Conservation (phyloP, 225 moss, liverwort and hornwort genomes). For the Lunularia cruciata region DNA sequence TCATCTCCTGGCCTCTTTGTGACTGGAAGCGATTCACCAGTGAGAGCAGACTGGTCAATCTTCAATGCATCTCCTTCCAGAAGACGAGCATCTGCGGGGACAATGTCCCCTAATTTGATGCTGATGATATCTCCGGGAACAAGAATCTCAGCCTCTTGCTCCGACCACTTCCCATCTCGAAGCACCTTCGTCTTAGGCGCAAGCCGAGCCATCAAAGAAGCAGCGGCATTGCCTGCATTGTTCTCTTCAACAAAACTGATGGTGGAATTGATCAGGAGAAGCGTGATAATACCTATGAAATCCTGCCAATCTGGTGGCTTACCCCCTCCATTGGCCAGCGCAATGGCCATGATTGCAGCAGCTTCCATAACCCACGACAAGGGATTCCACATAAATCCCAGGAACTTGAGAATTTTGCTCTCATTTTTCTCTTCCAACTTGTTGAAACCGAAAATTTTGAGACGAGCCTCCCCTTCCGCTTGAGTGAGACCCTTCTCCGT, state of each 20-base stretch:
- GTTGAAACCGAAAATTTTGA: conserved; percentile 19
- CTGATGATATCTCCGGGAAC: conserved; percentile 14
- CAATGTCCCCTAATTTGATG: conserved; percentile 19
- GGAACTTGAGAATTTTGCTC: conserved; percentile 4
- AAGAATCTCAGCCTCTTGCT: conserved; percentile 18
- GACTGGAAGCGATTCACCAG: conserved; percentile 20
- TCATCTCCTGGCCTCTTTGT: conserved; percentile 1
- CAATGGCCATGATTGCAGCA: conserved; percentile 23
- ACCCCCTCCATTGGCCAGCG: conserved; percentile 18
- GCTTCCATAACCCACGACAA: conserved; percentile 20
- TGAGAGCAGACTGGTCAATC: conserved; percentile 26
- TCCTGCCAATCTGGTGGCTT: conserved; percentile 23
- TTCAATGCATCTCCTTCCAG: conserved; percentile 25
- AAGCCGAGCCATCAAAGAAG: conserved; percentile 19
- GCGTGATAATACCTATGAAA: conserved; percentile 7
- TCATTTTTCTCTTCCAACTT: conserved; percentile 25
- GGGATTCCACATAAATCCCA: conserved; percentile 20
- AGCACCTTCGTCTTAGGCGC: conserved; percentile 18
- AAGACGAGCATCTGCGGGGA: conserved; percentile 13
- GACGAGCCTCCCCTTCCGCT: conserved; percentile 14
- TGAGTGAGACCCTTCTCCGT: conserved; percentile 8
- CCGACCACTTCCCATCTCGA: conserved; percentile 13
- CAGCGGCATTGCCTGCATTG: conserved; percentile 25
- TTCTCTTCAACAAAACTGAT: conserved; percentile 26
- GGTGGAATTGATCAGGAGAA: conserved; percentile 21